A percentile compares a stretch with the other conserved stretches of the same genome.
Conservation (phyloP, 73 alveolate species). For the Durusdinium trenchii region DNA sequence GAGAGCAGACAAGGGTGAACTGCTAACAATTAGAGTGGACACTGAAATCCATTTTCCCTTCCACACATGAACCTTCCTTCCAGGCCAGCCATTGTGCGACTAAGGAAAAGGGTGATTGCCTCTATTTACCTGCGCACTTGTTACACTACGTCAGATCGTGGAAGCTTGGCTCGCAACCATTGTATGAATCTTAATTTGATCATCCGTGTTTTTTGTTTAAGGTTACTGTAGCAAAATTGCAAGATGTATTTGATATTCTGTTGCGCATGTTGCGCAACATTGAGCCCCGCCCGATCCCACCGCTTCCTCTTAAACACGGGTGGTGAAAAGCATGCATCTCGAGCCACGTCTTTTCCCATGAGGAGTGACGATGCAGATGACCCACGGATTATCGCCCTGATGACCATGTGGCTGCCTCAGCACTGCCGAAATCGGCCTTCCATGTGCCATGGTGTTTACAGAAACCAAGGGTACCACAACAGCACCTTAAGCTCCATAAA, state of each 20-base stretch:
- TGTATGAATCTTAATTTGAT: no score
- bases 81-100: no score
- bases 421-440: not conserved
- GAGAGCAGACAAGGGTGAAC: no score
- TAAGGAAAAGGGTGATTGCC: constrained; percentile 90
- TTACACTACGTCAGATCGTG: constrained; percentile 86
- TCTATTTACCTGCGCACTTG: constrained; percentile 80
- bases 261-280: not conserved
- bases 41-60: no score
- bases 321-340: not conserved
- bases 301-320: not conserved
- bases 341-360: not conserved
- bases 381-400: constrained; percentile 61
- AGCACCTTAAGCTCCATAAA: not conserved
- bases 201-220: no score
- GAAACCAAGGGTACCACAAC: not conserved
- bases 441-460: not conserved
- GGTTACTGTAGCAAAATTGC: not conserved
- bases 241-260: not conserved
- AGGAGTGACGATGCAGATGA: constrained; percentile 77
- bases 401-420: constrained; percentile 29
- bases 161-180: not conserved
- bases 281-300: not conserved
- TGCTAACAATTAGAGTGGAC: no score
- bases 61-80: no score